Conservation (phyloP, 83 land plant species). For the Larix sibirica region DNA sequence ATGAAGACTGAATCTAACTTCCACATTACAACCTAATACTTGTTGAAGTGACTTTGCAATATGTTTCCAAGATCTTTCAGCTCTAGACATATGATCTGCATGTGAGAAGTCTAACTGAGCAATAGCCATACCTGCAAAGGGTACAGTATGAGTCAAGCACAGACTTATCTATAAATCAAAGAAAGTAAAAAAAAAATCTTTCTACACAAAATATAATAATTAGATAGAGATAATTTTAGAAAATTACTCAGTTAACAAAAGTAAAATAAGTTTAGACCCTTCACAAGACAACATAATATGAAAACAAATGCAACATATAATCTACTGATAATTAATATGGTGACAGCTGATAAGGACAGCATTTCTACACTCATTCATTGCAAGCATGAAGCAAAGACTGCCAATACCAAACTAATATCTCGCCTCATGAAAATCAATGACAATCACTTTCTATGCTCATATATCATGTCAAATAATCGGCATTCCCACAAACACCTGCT, state of each 20-base stretch:
- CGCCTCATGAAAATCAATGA: background rate
- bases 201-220: background rate
- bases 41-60: slow-evolving; percentile 60
- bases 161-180: background rate
- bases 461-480: background rate
- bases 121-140: slow-evolving; percentile 42
- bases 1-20: slow-evolving; percentile 37
- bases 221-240: background rate
- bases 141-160: background rate
- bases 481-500: background rate
- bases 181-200: background rate
- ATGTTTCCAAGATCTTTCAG: slow-evolving; percentile 59
- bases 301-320: background rate
- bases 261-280: background rate
- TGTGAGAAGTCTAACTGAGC: slow-evolving; percentile 46
- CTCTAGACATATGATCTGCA: slow-evolving; percentile 41
- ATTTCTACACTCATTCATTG: background rate
- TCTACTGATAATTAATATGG: background rate
- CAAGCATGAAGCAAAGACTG: background rate
- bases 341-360: background rate
- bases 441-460: background rate
- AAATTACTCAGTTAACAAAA: background rate
- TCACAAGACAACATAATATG: background rate
- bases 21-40: slow-evolving; percentile 51
- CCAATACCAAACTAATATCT: background rate